Percentiles rank a stretch among this genome's conserved stretches.
phyloP scores from a whole-genome alignment of 2,329 filamentous ascomycete genomes.

The Fusarium cicatricum region DNA sequence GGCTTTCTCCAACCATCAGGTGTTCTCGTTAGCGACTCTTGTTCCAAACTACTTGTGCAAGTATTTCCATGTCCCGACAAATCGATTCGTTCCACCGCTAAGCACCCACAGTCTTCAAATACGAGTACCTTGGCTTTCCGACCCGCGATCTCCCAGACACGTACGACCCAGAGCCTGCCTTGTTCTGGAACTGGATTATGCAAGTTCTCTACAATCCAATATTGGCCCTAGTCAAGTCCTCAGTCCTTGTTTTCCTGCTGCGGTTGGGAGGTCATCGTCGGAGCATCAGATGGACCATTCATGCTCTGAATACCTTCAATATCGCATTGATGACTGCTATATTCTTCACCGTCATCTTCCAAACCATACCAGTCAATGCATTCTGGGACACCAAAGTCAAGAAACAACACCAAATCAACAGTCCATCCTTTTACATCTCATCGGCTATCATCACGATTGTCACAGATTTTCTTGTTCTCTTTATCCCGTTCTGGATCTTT shows the following conservation, averaged over 20 bases:
- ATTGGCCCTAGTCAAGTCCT: conserved; percentile 55
- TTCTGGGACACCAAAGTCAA: conserved; percentile 44
- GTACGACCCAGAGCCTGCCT: conserved; percentile 24
- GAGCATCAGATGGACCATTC: conserved; percentile 36
- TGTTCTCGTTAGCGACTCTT: conserved; percentile 24
- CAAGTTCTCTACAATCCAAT: conserved; percentile 54
- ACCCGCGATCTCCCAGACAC: conserved; percentile 12
- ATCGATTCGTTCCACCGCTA: neutral
- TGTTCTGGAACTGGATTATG: conserved; percentile 38
- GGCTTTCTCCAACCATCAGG: neutral
- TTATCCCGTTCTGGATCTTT: conserved; percentile 53
- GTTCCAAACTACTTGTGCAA: conserved; percentile 31
- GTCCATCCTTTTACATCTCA: conserved; percentile 47
- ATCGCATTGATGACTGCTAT: conserved; percentile 43
- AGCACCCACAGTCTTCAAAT: conserved; percentile 17
- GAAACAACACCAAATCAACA: conserved; percentile 35
- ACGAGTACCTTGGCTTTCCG: conserved; percentile 30
- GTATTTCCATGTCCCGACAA: neutral
- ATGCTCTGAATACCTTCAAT: conserved; percentile 48
- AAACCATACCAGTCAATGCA: conserved; percentile 49
- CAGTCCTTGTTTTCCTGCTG: conserved; percentile 55
- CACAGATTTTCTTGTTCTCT: conserved; percentile 51
- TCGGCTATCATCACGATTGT: conserved; percentile 50
- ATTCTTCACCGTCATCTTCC: conserved; percentile 50
- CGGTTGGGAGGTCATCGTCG: conserved; percentile 46